Evolutionary conservation across 208 protist species (phyloP), one percentile per base, ranked within the genome.

Genomic region (Sergeia podlipaevii): DNA sequence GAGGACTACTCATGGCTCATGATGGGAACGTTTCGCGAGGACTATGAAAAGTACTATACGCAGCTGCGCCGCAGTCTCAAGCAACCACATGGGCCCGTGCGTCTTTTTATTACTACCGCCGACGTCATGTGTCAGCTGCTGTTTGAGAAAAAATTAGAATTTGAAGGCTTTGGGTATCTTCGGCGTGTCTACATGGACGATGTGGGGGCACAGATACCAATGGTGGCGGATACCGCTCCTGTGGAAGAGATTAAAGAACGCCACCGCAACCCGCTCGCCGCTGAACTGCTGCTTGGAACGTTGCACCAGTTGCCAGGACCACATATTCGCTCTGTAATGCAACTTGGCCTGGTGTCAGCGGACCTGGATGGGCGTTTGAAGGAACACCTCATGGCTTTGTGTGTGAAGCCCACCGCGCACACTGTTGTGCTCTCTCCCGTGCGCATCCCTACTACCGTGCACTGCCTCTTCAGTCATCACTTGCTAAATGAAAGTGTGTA

Each of bases 141-240:
- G 21, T 93, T 91, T 63, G 74, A 91, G 57, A 80, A 85, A 42
- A 93, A 93, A 59, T 84, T 90, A 73, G 77, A 93, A 52, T 93
- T 91, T 50, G 72, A 81, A 34, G 50, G 75, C 18, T 90, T 90
- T 67, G 86, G 86, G 27, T 93, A 89, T 58, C 72, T 93, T 39
- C 65, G 86, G 4, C 81, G 86, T 7, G 70, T 93, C 8, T 93
- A 91, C 60, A 66, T 93, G 4, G 86, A 93, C 55, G 86, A 93
- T 42, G 62, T 89, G 10, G 82, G 73, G 13, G 61, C 68, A 21
- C 86, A 93, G 65, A 30, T 93, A 28, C 71, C 70, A 18, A 77
- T 89, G 70, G 20, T 88, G 3, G 38, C 69, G 2, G 66, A 75
- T 26, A 70, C 47, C 17, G 86, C 73, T 10, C 70, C 77, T 26